Conservation (phyloP, 495 filamentous ascomycete genomes). For the Hypoxylon crocopeplum region DNA sequence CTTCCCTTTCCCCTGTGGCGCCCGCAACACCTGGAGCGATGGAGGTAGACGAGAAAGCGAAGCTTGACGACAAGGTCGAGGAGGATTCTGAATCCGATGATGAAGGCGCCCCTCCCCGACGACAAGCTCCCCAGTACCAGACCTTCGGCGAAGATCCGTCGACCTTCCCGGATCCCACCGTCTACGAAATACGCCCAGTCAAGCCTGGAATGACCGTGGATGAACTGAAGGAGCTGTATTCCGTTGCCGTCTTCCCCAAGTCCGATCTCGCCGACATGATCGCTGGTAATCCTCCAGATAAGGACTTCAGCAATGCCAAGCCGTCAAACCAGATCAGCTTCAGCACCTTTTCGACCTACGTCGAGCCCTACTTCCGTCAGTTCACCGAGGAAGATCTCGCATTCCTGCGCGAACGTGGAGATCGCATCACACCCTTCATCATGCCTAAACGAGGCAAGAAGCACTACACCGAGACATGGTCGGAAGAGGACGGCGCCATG, state of each 20-base stretch:
- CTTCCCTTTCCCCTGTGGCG: constrained; percentile 67
- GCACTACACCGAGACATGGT: constrained; percentile 89
- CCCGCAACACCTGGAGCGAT: constrained; percentile 56
- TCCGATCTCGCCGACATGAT: constrained; percentile 83
- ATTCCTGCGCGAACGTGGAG: constrained; percentile 88
- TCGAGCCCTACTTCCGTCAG: constrained; percentile 89
- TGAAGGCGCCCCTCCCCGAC: constrained; percentile 80
- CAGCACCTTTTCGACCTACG: constrained; percentile 83
- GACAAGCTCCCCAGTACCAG: constrained; percentile 73
- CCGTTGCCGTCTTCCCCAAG: constrained; percentile 81
- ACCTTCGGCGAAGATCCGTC: constrained; percentile 91
- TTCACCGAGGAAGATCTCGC: constrained; percentile 94
- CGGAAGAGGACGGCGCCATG: constrained; percentile 85
- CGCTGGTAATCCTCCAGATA: constrained; percentile 86
- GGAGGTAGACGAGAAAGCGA: constrained; percentile 58
- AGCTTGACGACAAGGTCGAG: constrained; percentile 58
- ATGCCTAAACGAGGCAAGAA: constrained; percentile 86
- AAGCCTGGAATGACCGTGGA: constrained; percentile 77
- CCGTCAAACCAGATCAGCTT: constrained; percentile 91
- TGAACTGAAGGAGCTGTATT: constrained; percentile 83
- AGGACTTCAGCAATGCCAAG: constrained; percentile 94
- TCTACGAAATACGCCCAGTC: constrained; percentile 88
- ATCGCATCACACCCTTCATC: constrained; percentile 80
- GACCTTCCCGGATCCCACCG: constrained; percentile 89
- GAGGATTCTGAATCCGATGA: constrained; percentile 68